Evolutionary conservation across 805 yeast genomes (phyloP).

Genomic region (Suhomyces sp.): DNA sequence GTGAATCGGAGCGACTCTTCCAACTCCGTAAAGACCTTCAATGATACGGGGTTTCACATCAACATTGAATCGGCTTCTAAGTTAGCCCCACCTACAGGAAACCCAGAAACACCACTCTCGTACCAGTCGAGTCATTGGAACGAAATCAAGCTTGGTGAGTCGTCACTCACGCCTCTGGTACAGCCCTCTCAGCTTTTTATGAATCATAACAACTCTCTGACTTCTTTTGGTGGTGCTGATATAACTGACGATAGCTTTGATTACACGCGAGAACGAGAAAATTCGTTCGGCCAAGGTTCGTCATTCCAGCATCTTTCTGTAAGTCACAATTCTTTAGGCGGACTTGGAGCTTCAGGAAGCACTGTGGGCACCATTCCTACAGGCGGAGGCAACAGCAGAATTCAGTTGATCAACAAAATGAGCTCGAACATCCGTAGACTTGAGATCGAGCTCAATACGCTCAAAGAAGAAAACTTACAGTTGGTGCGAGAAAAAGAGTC

Average conservation of each 20-base stretch:
- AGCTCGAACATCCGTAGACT: slow-evolving; percentile 73
- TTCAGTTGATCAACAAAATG: slow-evolving; percentile 72
- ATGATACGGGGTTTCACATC: slow-evolving; percentile 12
- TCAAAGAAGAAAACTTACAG: slow-evolving; percentile 59
- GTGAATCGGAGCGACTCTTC: not conserved
- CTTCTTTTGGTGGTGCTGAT: slow-evolving; percentile 10
- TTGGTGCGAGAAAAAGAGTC: slow-evolving; percentile 57
- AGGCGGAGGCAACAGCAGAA: slow-evolving; percentile 20
- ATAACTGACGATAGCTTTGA: slow-evolving; percentile 2
- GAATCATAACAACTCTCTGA: slow-evolving; percentile 12
- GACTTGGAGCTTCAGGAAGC: not conserved
- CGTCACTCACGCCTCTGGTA: slow-evolving; percentile 35
- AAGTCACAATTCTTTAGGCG: not conserved
- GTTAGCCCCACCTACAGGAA: slow-evolving; percentile 5
- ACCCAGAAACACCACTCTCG: slow-evolving; percentile 1
- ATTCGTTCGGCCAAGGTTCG: slow-evolving; percentile 5
- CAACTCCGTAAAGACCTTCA: not conserved
- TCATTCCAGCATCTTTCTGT: not conserved
- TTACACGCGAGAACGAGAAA: slow-evolving; percentile 2
- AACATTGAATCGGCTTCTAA: slow-evolving; percentile 13
- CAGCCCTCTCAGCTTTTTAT: not conserved
- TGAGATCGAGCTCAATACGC: slow-evolving; percentile 70
- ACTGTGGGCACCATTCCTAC: slow-evolving; percentile 11
- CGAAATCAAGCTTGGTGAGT: slow-evolving; percentile 44
- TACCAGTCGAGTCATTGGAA: slow-evolving; percentile 5